Evolutionary conservation across 371 early-diverging fungal species (phyloP).

Genomic region (Dinochytrium kinnereticum): DNA sequence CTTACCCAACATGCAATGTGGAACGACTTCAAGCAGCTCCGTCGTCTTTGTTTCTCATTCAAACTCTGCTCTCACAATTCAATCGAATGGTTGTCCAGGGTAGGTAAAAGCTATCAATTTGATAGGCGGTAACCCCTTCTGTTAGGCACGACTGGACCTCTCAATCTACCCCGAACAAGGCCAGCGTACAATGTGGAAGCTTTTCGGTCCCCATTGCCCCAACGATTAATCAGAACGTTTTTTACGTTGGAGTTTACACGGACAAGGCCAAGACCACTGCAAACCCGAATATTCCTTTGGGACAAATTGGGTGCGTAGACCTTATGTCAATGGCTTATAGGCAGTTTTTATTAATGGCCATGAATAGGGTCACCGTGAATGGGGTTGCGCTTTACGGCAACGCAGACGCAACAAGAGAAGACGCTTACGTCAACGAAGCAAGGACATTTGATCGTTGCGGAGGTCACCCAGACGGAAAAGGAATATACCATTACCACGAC

Average conservation of each 20-base stretch:
- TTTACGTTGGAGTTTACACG: conserved; percentile 10
- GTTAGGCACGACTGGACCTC: conserved; percentile 12
- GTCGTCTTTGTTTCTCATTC: not conserved
- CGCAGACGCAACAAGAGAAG: not conserved
- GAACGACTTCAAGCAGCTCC: not conserved
- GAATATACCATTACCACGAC: not conserved
- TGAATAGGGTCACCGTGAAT: not conserved
- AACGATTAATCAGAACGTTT: not conserved
- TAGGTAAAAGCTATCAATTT: not conserved
- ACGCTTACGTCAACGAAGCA: conserved; percentile 16
- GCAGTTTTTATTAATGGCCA: not conserved
- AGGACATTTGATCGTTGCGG: not conserved
- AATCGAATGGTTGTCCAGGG: not conserved
- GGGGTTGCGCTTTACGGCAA: conserved; percentile 14
- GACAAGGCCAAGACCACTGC: not conserved
- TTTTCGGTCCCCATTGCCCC: not conserved
- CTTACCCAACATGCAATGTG: not conserved
- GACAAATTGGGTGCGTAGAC: not conserved
- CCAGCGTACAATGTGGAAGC: not conserved
- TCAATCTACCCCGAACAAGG: conserved; percentile 10
- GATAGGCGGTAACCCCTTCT: not conserved
- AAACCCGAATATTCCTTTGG: not conserved
- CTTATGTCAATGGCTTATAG: no score
- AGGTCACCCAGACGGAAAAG: not conserved
- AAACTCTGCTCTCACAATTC: not conserved